Base-by-base conservation (phyloP, 208 protist species). In the Trypanosoma avium region DNA sequence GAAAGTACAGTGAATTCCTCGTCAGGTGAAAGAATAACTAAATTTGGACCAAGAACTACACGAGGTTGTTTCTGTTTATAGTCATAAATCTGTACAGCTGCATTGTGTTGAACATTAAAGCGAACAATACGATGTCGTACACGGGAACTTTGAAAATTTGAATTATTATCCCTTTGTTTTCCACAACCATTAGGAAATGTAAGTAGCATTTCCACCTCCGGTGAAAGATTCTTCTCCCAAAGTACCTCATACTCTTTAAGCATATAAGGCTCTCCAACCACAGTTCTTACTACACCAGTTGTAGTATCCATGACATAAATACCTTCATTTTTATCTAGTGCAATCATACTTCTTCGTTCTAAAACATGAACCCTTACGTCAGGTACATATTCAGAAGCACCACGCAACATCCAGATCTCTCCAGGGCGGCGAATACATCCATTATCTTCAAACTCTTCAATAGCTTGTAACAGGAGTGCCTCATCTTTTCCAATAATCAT, bases 311-410 rank as follows among this genome's bases (percentile, higher is more conserved):
- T 88, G 12, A 99, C 92, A 70, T 99, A 99, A 50, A 99, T 90
- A 61, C 97, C 98, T 73, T 99, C 97, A 79, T 98, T 99, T 49
- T 97, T 88, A 69, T 98, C 95, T 15, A 99, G 83, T 40, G 97
- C 79, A 32, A 99, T 98, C 3, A 93, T 67, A 32, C 70, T 54
- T 49, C 97, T 84, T 38, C 70, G 79, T 65, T 98, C 92, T 22
- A 98, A 45, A 4, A 99, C 67, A 45, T 95, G 77, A 52, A 98
- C 94, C 47, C 92, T 57, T 21, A 94, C 74, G 10, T 79, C 62
- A 19, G 98, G 97, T 17, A 97, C 79, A 67, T 97, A 99, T 58
- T 98, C 90, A 33, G 56, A 48, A 17, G 97, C 95, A 26, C 98
- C 98, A 42, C 75, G 68, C 53, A 99, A 73, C 92, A 98, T 92